Conservation (phyloP, 169 alveolate genomes). For the Plasmodium adleri region DNA sequence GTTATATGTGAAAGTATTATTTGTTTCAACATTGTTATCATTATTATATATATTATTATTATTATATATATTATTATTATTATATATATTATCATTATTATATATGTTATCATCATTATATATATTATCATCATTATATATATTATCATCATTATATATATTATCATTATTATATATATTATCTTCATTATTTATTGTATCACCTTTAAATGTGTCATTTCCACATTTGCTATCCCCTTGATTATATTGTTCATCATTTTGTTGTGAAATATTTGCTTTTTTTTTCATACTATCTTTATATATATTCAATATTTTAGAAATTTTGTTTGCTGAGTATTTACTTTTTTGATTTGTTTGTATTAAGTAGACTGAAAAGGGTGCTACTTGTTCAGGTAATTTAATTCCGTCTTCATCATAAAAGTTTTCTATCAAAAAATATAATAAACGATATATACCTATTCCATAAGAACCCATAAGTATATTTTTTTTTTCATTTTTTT, state of each 20-base stretch:
- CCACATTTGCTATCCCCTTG: not conserved
- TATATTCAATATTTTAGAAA: not conserved
- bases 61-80: not conserved
- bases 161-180: no score
- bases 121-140: no score
- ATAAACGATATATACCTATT: conserved; percentile 44
- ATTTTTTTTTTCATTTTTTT: conserved; percentile 55
- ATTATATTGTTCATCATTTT: not conserved
- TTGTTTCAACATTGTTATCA: not conserved
- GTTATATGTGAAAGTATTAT: not conserved
- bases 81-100: no score
- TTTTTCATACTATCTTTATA: not conserved
- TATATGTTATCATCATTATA: no score
- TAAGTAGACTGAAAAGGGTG: conserved; percentile 43
- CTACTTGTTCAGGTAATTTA: conserved; percentile 33
- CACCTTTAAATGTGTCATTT: no score
- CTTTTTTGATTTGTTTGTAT: conserved; percentile 59
- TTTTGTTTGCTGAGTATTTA: conserved; percentile 29
- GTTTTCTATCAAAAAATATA: conserved; percentile 39
- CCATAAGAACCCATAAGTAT: conserved; percentile 72
- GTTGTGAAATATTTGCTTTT: not conserved
- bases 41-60: not conserved
- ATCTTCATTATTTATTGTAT: no score
- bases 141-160: no score
- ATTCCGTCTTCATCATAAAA: conserved; percentile 64